Conservation (phyloP, 1,284 basidiomycete genomes). For the Austroboletus niveus region DNA sequence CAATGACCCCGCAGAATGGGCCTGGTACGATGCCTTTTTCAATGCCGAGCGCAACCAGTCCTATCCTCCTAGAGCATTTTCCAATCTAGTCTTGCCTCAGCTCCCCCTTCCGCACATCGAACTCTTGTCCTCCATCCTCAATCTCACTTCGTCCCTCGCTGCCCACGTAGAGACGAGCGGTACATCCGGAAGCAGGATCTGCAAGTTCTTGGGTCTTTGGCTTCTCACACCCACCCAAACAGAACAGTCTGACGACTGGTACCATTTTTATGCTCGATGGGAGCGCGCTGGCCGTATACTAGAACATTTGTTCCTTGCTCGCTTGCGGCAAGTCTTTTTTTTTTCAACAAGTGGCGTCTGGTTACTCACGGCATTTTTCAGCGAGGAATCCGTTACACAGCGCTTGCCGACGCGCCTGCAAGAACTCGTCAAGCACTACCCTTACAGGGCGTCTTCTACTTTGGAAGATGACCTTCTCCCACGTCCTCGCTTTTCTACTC, state of each 20-base stretch:
- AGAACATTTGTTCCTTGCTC: conserved; percentile 70
- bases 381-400: conserved; percentile 55
- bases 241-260: conserved; percentile 46
- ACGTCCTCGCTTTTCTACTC: conserved; percentile 63
- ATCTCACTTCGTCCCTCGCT: conserved; percentile 64
- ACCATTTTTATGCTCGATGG: conserved; percentile 67
- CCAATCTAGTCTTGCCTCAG: conserved; percentile 53
- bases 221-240: conserved; percentile 49
- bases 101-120: conserved; percentile 56
- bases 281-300: conserved; percentile 64
- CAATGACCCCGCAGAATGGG: conserved; percentile 39
- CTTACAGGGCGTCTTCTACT: conserved; percentile 47
- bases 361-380: conserved; percentile 27
- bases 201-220: conserved; percentile 73
- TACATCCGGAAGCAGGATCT: conserved; percentile 70
- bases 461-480: conserved; percentile 48
- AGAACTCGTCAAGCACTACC: conserved; percentile 68
- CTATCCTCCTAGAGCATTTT: conserved; percentile 61
- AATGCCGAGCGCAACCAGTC: conserved; percentile 52
- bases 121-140: conserved; percentile 54
- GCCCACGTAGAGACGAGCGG: conserved; percentile 68
- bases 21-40: conserved; percentile 65
- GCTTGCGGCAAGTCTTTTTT: conserved; percentile 52
- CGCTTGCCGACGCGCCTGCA: conserved; percentile 65
- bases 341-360: not conserved